Conservation (phyloP, 805 yeast species). For the Kazachstania psychrophila region DNA sequence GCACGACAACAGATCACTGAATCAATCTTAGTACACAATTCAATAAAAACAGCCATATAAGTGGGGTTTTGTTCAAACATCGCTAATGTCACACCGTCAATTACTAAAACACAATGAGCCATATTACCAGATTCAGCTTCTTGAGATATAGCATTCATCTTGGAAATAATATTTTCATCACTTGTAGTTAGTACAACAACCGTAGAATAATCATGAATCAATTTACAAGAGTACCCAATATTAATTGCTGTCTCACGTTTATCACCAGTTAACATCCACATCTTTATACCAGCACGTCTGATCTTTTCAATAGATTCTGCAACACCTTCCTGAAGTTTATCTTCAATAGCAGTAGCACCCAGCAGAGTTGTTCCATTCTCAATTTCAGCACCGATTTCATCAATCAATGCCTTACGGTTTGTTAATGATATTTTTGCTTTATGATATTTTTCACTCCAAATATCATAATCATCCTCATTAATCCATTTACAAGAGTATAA, state of each 20-base stretch:
- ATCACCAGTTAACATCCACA: slow-evolving; percentile 99
- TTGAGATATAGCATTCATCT: slow-evolving; percentile 64
- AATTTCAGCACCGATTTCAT: slow-evolving; percentile 58
- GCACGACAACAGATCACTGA: slow-evolving; percentile 95
- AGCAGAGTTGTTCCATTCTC: slow-evolving; percentile 61
- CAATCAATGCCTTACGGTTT: slow-evolving; percentile 59
- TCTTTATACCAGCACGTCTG: slow-evolving; percentile 82
- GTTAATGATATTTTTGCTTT: slow-evolving; percentile 69
- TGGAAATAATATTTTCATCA: slow-evolving; percentile 53
- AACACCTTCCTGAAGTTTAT: slow-evolving; percentile 93
- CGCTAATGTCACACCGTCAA: slow-evolving; percentile 84
- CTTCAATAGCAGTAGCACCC: slow-evolving; percentile 97
- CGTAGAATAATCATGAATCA: slow-evolving; percentile 88
- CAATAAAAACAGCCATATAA: slow-evolving; percentile 65
- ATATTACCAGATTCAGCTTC: slow-evolving; percentile 65
- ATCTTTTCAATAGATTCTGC: slow-evolving; percentile 88
- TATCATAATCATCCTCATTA: slow-evolving; percentile 44
- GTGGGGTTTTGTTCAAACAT: slow-evolving; percentile 66
- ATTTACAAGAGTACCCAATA: slow-evolving; percentile 88
- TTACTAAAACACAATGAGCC: slow-evolving; percentile 90
- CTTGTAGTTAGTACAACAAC: slow-evolving; percentile 56
- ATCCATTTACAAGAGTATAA: slow-evolving; percentile 75
- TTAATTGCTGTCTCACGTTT: slow-evolving; percentile 96
- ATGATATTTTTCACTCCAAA: slow-evolving; percentile 60
- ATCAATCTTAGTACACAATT: slow-evolving; percentile 77